Evolutionary conservation across 2,329 filamentous ascomycete genomes (phyloP), one percentile per base, ranked within the genome.

Genomic region (Paraphoma sp.): DNA sequence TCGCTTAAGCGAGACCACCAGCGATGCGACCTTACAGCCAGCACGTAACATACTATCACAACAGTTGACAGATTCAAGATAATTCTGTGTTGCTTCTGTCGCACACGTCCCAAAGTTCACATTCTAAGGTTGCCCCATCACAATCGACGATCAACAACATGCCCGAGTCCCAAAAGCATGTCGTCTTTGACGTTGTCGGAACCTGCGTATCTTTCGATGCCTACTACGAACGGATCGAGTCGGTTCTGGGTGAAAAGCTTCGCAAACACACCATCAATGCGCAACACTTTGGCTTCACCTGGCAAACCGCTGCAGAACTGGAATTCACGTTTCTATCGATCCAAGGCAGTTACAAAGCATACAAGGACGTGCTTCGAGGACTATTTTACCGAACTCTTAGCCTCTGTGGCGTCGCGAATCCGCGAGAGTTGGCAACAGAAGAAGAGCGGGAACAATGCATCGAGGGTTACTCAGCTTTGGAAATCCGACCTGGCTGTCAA

Each of bases 321-420:
- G 59, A 61, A 48, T 61, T 61, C n/a, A 61, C 59, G 4, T 61
- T 61, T 40, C 52, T 61, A 18, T 59, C 59, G 16, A 56, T 61
- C 40, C 44, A 43, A 3, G 51, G 43, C n/a, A 48, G 47, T 44
- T 56, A 61, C 49, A 55, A 54, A 36, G 38, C 56, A 11, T 61
- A 61, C 42, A 56, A 51, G 16, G 48, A 58, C 6, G 14, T 61
- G 14, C 55, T 61, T 6, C 53, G 53, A 29, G 53, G 52, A 18
- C 29, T 53, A 6, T 61, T 61, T 40, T 59, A 61, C 53, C 59
- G 59, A 11, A 61, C 59, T 2, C 52, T 61, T 2, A 30, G 33
- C 2, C 52, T 59, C 17, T 55, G 52, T 29, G 59, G 59, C 17
- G 11, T 61, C 18, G 11, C 50, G 8, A 36, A 59, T 12, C 47